A percentile compares a stretch with the other conserved stretches of the same genome.
Conservation (phyloP, 2,329 filamentous ascomycete species). For the Sclerotinia spermophila region DNA sequence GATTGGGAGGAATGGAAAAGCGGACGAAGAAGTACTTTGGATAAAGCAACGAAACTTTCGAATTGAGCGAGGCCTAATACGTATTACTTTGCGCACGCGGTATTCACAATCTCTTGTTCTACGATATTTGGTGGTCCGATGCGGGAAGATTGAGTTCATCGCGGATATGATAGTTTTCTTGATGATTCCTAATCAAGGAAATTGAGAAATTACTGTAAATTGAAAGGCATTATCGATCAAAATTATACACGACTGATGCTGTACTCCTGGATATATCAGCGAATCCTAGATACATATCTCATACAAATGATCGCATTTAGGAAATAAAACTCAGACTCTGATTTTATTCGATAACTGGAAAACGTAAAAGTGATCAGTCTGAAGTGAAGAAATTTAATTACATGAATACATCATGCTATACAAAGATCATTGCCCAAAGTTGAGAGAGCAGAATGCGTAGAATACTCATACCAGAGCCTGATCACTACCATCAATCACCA, state of each 20-base stretch:
- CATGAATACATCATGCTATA: not conserved
- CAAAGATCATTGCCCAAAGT: too few species aligned
- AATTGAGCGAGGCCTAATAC: not conserved
- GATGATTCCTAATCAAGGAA: too few species aligned
- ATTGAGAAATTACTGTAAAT: too few species aligned
- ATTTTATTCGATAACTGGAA: too few species aligned
- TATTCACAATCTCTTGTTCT: not conserved
- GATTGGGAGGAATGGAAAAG: conserved; percentile 16
- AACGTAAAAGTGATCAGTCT: not conserved
- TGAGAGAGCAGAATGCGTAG: not conserved
- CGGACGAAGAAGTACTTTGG: conserved; percentile 23
- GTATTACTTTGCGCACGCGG: not conserved
- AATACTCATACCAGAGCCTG: not conserved
- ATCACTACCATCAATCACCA: not conserved
- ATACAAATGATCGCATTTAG: not conserved
- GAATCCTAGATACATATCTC: not conserved
- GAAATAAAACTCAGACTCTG: too few species aligned
- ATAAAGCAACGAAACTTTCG: conserved; percentile 11
- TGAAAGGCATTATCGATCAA: not conserved
- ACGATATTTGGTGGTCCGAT: fast-evolving
- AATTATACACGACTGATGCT: not conserved
- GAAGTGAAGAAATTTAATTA: not conserved
- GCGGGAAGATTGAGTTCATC: not conserved
- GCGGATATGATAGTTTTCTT: fast-evolving
- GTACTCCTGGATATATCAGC: too few species aligned